Conservation (phyloP, 306 rosid species). For the Datisca glomerata region DNA sequence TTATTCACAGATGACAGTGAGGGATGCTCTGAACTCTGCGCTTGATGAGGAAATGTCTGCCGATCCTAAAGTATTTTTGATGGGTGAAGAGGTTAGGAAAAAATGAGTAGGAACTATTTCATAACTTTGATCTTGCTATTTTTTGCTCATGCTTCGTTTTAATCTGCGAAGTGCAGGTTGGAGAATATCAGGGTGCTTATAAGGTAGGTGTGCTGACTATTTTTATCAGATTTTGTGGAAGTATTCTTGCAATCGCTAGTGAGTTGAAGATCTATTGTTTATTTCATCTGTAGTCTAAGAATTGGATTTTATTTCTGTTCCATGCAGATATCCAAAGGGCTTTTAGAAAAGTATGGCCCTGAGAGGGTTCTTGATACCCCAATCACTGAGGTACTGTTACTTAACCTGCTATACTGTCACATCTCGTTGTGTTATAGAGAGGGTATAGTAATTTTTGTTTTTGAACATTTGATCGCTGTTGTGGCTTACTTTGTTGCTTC, state of each 20-base stretch:
- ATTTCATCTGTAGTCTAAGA: no score
- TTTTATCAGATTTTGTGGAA: no score
- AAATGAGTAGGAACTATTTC: background rate
- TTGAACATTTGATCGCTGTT: conserved; percentile 2
- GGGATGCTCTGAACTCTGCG: conserved; percentile 91
- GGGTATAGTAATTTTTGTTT: conserved; percentile 3
- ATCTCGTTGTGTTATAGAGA: no score
- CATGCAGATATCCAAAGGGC: conserved; percentile 73
- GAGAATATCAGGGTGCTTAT: conserved; percentile 98
- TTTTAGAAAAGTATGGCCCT: conserved; percentile 93
- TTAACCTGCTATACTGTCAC: no score
- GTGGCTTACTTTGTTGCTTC: background rate
- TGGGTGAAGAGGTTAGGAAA: conserved; percentile 92
- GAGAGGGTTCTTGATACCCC: conserved; percentile 98
- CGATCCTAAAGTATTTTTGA: conserved; percentile 87
- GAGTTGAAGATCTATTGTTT: no score
- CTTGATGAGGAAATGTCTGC: conserved; percentile 99
- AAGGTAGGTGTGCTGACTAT: conserved; percentile 77
- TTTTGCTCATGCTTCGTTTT: conserved; percentile 13
- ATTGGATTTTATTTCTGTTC: background rate
- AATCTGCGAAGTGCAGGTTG: conserved; percentile 50
- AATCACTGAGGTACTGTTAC: conserved; percentile 73
- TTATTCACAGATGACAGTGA: conserved; percentile 53
- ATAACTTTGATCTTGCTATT: conserved; percentile 3
- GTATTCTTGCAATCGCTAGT: no score